Base-by-base conservation (phyloP, 805 yeast genomes). In the Schizosaccharomyces lindneri region DNA sequence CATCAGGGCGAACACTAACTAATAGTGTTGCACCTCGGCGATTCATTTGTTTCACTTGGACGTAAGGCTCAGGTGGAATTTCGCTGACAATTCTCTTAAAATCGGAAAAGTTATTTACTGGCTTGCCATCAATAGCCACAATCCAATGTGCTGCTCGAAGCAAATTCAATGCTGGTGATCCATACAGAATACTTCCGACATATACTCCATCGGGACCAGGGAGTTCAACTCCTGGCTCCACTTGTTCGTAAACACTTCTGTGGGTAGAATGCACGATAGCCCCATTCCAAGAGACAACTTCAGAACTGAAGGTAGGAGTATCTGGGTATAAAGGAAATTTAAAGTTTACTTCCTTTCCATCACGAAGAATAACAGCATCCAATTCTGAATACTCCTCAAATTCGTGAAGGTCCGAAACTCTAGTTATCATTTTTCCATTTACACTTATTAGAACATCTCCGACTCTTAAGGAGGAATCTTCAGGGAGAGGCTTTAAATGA, bases 361-460 rank as follows among this genome's bases (percentile, higher is more conserved):
- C 81, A 71, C 97, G 80, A 36, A 87, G 82, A 48, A 89, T 75
- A 63, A 57, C 55, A 2, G 36, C 55, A 36, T 55, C 55, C 5
- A 61, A 13, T 13, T 21, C 29, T 43, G 61, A 62, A 6, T 4
- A n/a, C 4, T 13, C n/a, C 15, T 57, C 60, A 13, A 69, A 66
- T 43, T 74, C 75, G 55, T 74, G 70, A 13, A 72, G 74, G 69
- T 78, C 76, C 29, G 75, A 75, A 9, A 73, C 67, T 64, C 79
- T 80, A 1, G 88, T 76, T 43, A 89, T 73, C 19, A 89, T 74
- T 43, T 88, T 81, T 71, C 89, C 97, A 64, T 95, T 95, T 62
- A 73, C 79, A n/a, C 68, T 66, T n/a, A 74, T 63, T 5, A 64
- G 48, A 51, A 66, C 66, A 17, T 51, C 62, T 15, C 55, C 59